Evolutionary conservation across 2,329 filamentous ascomycete genomes (phyloP), one percentile per base, ranked within the genome.

Genomic region (Fusarium solani-melongenae): DNA sequence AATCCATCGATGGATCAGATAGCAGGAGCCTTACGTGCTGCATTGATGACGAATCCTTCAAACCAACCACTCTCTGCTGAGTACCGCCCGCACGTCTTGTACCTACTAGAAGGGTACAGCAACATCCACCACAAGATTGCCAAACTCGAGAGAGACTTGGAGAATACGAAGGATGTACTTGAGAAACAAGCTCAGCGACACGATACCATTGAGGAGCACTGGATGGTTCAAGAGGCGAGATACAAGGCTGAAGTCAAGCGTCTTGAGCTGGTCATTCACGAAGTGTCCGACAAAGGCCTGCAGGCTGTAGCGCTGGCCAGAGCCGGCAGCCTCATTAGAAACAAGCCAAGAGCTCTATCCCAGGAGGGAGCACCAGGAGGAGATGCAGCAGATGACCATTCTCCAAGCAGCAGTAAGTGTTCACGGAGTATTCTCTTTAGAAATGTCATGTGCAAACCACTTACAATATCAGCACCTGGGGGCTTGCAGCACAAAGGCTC

Each of bases 301-400:
- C 84, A 84, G 64, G 83, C 83, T n/a, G 86, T 87, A 3, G 78
- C 82, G 1, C 67, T 87, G 27, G 84, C 84, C 14, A 81, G 85
- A 49, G 81, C 83, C 6, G 81, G 81, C 15, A 87, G 84, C 46
- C 71, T 87, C 15, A 64, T 79, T n/a, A 73, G 74, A 33, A 53
- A 61, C 36, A 65, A 33, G 22, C 24, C 60, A 51, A 31, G 29
- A 39, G 53, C 27, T 49, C 31, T 22, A n/a, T 17, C 31, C 36
- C 31, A 29, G 33, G 57, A 46, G 4, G 20, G 15, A 63, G 17
- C 41, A 11, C 27, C 15, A 11, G 31, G 49, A 10, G 36, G 36
- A 44, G 41, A 61, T 14, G 9, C 36, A 44, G 44, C 17, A 9
- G 24, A 49, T 33, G 41, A 44, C 38, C 8, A 15, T 12, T 24